Conservation (phyloP, 2,329 filamentous ascomycete species). For the Penicillium sclerotigenum region DNA sequence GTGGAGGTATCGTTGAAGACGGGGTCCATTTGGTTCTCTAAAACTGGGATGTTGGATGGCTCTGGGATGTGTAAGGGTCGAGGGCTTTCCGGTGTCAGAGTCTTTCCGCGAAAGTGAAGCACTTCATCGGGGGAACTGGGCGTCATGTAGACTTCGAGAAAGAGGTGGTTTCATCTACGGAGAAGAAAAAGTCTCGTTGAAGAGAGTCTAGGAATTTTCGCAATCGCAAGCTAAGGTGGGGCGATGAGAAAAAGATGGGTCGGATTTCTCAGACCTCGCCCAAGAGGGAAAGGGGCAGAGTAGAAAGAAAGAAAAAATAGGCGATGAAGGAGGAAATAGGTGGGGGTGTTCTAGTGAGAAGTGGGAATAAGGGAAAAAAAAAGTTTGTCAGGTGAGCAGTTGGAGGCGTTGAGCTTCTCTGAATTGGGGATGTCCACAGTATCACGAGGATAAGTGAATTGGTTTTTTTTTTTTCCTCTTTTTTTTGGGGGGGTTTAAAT, state of each 20-base stretch:
- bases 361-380: background rate
- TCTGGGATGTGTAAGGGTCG: slow-evolving; percentile 66
- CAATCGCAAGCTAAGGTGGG: slow-evolving; percentile 39
- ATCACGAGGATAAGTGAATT: background rate
- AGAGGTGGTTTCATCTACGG: slow-evolving; percentile 42
- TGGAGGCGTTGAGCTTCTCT: background rate
- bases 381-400: slow-evolving; percentile 2
- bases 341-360: background rate
- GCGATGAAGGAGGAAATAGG: background rate
- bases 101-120: slow-evolving; percentile 61
- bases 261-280: slow-evolving; percentile 18
- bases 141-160: slow-evolving; percentile 51
- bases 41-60: slow-evolving; percentile 65
- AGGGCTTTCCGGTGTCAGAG: slow-evolving; percentile 67
- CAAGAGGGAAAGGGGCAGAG: slow-evolving; percentile 14
- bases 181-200: background rate
- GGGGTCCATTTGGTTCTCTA: slow-evolving; percentile 70
- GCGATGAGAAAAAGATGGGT: slow-evolving; percentile 33
- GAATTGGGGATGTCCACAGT: background rate
- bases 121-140: slow-evolving; percentile 48
- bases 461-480: too few species aligned
- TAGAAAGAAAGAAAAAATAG: slow-evolving; percentile 1
- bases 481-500: too few species aligned
- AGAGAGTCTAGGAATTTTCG: slow-evolving; percentile 26
- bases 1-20: slow-evolving; percentile 65